Evolutionary conservation across 2,329 filamentous ascomycete genomes (phyloP), one percentile per base, ranked within the genome.

Genomic region (Meredithiella fracta): DNA sequence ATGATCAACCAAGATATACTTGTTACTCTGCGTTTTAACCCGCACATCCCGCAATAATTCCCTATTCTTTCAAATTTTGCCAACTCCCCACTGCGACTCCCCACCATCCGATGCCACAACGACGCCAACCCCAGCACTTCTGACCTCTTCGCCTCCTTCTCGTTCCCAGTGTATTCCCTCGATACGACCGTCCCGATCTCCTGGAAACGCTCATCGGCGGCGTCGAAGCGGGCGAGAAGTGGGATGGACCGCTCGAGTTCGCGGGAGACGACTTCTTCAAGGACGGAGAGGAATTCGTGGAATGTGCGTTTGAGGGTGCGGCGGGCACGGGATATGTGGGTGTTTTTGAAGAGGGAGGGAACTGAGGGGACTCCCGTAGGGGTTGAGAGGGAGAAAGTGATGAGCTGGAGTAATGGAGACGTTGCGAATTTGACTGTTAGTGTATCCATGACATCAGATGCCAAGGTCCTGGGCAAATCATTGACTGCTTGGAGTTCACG

Each of bases 41-140:
- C 89, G 82, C 57, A 97, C 84, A 61, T 83, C 84, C 52, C 76
- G 78, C 23, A 97, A 78, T 0, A 96, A 74, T 52, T 81, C 76
- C 60, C 84, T 83, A 72, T 97, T 97, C 69, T 87, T 67, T 95
- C 88, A 68, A 89, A 96, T 67, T 96, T 96, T 65, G 80, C 79
- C n/a, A 95, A 75, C 61, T 83, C 77, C 47, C 75, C 75, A 6
- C 85, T 81, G 63, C 86, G 84, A 40, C 84, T 75, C 1, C 89
- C 90, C 1, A 96, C 79, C 22, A 94, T 80, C 50, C 83, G 82
- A 1, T 86, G 85, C 91, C 91, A 97, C 7, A 96, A 77, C 2
- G 82, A 9, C 84, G 1, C 83, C 83, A 47, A 96, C 81, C 63
- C 92, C 77, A 64, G 95, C 7, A 17, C 22, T n/a, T 49, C 44